Percentiles rank a stretch among this genome's conserved stretches.
These are phyloP conservation scores for Lactarius sp. DNA, from an alignment of 768 basidiomycete species.

Conservation along the genomic window DNA sequence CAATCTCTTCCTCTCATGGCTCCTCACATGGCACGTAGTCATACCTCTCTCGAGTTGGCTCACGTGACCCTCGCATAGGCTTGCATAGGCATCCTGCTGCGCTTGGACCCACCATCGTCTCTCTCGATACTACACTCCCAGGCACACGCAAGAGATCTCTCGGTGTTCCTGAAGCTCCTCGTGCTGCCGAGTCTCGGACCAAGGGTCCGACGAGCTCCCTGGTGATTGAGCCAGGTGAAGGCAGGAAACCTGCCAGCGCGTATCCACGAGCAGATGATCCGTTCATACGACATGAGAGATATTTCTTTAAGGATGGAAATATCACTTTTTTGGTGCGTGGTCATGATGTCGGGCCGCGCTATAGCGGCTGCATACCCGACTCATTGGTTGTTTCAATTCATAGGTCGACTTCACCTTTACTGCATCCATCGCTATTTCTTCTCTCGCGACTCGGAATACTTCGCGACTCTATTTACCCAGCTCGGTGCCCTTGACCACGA, in stretches of 20 bases:
- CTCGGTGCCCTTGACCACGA: neutral
- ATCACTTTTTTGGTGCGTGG: slow-evolving; percentile 14
- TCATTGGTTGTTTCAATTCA: neutral
- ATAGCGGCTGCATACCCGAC: neutral
- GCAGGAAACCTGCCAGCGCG: neutral
- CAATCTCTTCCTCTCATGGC: neutral
- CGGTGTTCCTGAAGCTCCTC: neutral
- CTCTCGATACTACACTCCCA: neutral
- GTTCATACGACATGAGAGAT: neutral
- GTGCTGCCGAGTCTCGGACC: neutral
- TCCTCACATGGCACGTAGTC: neutral
- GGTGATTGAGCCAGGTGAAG: neutral
- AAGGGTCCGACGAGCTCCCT: neutral
- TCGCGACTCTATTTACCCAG: too few relatives aligned
- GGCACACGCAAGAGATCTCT: neutral
- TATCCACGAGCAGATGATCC: neutral
- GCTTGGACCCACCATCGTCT: neutral
- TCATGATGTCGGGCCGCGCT: neutral
- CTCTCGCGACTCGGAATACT: slow-evolving; percentile 13
- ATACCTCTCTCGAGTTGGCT: too few relatives aligned
- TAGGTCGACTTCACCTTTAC: slow-evolving; percentile 11
- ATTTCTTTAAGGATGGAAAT: slow-evolving; percentile 13
- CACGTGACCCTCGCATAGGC: too few relatives aligned
- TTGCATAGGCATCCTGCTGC: too few relatives aligned
- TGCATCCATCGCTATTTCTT: slow-evolving; percentile 16